Evolutionary conservation across 805 yeast genomes (phyloP).

Genomic region (Metschnikowia kunwiensis): DNA sequence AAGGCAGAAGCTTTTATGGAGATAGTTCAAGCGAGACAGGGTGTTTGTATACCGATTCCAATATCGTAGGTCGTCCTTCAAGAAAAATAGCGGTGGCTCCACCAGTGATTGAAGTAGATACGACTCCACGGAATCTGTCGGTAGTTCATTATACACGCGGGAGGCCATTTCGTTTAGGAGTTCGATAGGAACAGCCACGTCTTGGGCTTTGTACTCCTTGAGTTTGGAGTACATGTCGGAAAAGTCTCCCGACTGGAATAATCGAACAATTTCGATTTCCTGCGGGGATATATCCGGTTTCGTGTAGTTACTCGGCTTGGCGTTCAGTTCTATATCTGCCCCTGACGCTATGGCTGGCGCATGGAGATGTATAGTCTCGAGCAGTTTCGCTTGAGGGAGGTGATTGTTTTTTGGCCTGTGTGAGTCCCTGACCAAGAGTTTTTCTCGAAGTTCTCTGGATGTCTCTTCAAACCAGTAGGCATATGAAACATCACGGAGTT

Average conservation of each 20-base stretch:
- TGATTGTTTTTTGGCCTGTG: neutral
- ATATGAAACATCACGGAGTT: constrained; percentile 18
- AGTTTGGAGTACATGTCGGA: constrained; percentile 12
- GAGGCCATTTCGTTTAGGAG: constrained; percentile 16
- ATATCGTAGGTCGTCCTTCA: constrained; percentile 12
- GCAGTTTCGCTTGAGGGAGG: neutral
- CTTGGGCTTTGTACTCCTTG: constrained; percentile 8
- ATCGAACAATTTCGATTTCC: constrained; percentile 15
- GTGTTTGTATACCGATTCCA: constrained; percentile 6
- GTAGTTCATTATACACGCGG: constrained; percentile 13
- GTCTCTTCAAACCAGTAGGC: constrained; percentile 18
- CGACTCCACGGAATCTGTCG: constrained; percentile 9
- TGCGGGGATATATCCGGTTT: constrained; percentile 5
- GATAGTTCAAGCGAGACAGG: constrained; percentile 21
- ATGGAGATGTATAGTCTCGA: neutral
- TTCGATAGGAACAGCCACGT: constrained; percentile 8
- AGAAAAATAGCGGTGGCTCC: constrained; percentile 15
- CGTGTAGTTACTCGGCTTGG: too few species aligned
- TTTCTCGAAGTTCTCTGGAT: constrained; percentile 12
- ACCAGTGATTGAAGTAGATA: constrained; percentile 13
- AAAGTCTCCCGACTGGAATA: constrained; percentile 13
- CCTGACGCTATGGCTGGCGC: neutral
- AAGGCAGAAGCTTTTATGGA: constrained; percentile 21
- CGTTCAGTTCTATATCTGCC: too few species aligned
- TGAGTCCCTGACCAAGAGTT: constrained; percentile 3